Conservation (phyloP, 768 basidiomycete species). For the Auricularia sp. region DNA sequence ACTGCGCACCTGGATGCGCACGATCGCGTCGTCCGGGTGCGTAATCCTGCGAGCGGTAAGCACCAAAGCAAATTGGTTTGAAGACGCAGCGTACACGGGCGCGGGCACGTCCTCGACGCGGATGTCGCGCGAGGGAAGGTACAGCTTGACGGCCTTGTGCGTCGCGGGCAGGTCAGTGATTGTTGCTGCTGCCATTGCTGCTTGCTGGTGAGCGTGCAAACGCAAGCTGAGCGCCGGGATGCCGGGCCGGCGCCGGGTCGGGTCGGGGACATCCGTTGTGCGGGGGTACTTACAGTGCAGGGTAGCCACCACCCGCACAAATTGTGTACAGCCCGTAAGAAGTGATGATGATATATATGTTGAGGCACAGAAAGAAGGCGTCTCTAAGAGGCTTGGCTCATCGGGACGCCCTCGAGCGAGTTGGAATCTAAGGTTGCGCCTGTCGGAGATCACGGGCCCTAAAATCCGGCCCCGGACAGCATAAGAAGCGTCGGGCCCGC, state of each 20-base stretch:
- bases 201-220: no score
- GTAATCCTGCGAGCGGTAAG: slow-evolving; percentile 36
- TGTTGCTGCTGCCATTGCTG: neutral
- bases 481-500: neutral
- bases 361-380: no score
- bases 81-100: slow-evolving; percentile 35
- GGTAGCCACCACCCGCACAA: no score
- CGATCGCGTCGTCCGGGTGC: slow-evolving; percentile 67
- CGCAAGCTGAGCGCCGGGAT: neutral
- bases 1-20: slow-evolving; percentile 52
- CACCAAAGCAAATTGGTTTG: no score
- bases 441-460: no score
- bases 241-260: neutral
- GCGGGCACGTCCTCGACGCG: slow-evolving; percentile 53
- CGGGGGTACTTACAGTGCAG: no score
- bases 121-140: slow-evolving; percentile 61
- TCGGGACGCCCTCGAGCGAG: no score
- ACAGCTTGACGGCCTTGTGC: slow-evolving; percentile 44
- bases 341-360: no score
- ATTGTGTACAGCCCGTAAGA: no score
- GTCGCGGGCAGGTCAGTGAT: slow-evolving; percentile 4
- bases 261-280: no score
- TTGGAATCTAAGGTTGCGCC: no score
- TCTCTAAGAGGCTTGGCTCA: no score
- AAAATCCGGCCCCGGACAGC: neutral